Evolutionary conservation across 129 eudicot species (phyloP).

Genomic region (Escallonia rubra): DNA sequence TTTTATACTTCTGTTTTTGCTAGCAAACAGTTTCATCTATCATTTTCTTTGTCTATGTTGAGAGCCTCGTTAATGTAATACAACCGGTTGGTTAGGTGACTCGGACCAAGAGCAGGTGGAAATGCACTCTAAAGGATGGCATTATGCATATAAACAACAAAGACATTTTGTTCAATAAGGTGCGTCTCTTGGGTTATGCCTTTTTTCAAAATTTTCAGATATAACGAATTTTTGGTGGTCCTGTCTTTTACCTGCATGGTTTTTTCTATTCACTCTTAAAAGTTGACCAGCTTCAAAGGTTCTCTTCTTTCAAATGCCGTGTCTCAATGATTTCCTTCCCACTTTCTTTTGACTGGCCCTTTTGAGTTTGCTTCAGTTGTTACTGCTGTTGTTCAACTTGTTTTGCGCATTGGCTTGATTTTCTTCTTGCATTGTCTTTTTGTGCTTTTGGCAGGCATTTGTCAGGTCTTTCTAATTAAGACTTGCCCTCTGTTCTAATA

Average conservation of each 20-base stretch:
- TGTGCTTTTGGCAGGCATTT: no score
- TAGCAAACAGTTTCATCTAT: not conserved
- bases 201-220: no score
- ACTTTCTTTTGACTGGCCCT: not conserved
- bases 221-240: no score
- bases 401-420: no score
- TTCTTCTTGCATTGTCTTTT: no score
- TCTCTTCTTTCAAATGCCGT: no score
- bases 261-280: not conserved
- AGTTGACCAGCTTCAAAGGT: not conserved
- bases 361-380: not conserved
- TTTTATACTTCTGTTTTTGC: conserved; percentile 1
- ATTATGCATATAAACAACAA: conserved; percentile 89
- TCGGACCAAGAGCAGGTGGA: conserved; percentile 98
- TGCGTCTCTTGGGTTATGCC: conserved; percentile 11
- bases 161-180: conserved; percentile 95
- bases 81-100: conserved; percentile 57
- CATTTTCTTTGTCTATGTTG: not conserved
- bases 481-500: no score
- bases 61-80: conserved; percentile 7
- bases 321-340: not conserved
- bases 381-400: no score
- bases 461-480: no score
- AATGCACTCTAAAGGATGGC: conserved; percentile 96
- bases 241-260: not conserved